Evolutionary conservation across 306 rosid genomes (phyloP).

Genomic region (Vigna nakashimae): DNA sequence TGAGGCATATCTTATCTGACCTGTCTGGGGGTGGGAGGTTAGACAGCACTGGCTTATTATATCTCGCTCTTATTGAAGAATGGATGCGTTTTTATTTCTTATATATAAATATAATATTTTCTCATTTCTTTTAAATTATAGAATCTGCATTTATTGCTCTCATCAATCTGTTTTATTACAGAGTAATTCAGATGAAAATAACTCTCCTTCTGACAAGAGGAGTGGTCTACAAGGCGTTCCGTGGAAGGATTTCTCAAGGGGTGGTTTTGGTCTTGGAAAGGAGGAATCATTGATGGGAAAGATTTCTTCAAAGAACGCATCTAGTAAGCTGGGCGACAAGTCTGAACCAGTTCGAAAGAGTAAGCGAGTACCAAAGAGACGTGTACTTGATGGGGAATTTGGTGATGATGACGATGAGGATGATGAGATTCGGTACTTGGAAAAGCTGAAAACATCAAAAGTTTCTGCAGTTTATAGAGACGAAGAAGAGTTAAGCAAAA

Average conservation of each 20-base stretch:
- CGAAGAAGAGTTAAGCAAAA: conserved; percentile 80
- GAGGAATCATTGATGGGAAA: conserved; percentile 70
- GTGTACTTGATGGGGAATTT: conserved; percentile 71
- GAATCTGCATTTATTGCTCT: conserved; percentile 43
- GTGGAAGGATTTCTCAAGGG: conserved; percentile 85
- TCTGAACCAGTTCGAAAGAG: conserved; percentile 83
- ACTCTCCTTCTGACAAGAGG: conserved; percentile 67
- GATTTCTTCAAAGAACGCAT: conserved; percentile 57
- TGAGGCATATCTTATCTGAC: conserved; percentile 28
- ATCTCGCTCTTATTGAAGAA: conserved; percentile 47
- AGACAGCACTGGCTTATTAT: background rate
- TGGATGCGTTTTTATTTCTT: conserved; percentile 43
- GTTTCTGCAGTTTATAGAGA: conserved; percentile 66
- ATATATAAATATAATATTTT: conserved; percentile 36
- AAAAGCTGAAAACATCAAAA: conserved; percentile 85
- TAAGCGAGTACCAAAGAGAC: conserved; percentile 83
- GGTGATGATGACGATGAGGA: conserved; percentile 75
- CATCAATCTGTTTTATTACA: conserved; percentile 46
- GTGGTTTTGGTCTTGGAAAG: conserved; percentile 71
- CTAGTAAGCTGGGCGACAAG: conserved; percentile 64
- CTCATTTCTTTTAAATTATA: conserved; percentile 26
- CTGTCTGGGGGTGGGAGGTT: conserved; percentile 4
- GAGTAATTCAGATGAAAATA: conserved; percentile 69
- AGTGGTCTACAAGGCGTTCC: conserved; percentile 84
- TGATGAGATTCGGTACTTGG: conserved; percentile 90